Base-by-base conservation (phyloP, 2,329 filamentous ascomycete species). In the Drechslerella coelobrocha region DNA sequence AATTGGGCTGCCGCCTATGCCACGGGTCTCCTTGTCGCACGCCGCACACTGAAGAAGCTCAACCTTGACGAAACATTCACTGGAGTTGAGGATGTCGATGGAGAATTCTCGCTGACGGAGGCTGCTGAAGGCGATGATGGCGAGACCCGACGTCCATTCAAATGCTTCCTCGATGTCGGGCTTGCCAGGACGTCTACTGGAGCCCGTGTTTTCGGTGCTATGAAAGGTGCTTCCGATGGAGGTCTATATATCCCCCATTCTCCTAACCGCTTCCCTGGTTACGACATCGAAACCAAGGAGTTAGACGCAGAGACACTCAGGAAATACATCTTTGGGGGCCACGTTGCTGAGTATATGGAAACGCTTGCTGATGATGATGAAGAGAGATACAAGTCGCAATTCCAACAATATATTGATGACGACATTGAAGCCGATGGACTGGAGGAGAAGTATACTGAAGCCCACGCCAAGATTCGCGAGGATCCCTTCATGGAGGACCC, bases 331-430 rank as follows among this genome's bases (percentile, higher is more conserved):
- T 93, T 91, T 83, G 94, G 86, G 80, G 93, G 94, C 73, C 94
- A 99, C 88, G 91, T 99, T 75, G 92, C 93, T 77, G 94, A 99
- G 88, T 99, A 99, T 89, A 99, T 99, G 94, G 94, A 99, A 89
- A 94, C 89, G 71, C 90, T 99, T 75, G 94, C 94, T 83, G 94
- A 99, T 79, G 94, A 99, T 81, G 94, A 99, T 80, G 94, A 99
- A 90, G 94, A 99, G 88, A 92, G 94, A 81, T 99, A 91, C 91
- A 93, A 93, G 87, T 88, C 87, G 78, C 94, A 99, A 86, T 99
- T 99, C 89, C 85, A 88, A 82, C 89, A 94, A 84, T 99, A 99
- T 87, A 89, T 96, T 77, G 93, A 99, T 76, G 91, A 96, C 80
- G 94, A 96, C 78, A 82, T 99, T 76, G 93, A 97, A 85, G 92